Evolutionary conservation across 495 filamentous ascomycete genomes (phyloP).

Genomic region (Copromyces sp.): DNA sequence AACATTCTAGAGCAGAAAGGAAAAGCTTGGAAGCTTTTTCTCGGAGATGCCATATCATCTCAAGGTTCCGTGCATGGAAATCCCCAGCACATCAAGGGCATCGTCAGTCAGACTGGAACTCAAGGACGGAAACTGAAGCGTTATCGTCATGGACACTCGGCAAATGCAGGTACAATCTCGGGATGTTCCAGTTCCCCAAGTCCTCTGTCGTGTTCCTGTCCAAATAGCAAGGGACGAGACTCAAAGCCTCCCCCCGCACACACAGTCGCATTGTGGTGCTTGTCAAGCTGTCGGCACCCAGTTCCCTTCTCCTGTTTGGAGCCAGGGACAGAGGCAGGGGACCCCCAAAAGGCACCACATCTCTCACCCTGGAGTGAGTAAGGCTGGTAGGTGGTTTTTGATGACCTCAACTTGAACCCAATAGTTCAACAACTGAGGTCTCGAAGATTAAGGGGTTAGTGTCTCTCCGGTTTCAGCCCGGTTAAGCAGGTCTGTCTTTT

Average conservation of each 20-base stretch:
- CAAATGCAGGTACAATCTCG: background rate
- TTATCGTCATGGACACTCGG: background rate
- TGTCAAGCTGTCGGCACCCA: background rate
- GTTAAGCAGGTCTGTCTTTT: background rate
- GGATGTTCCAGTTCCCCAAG: background rate
- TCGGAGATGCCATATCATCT: background rate
- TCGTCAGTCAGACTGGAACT: background rate
- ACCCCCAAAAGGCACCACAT: background rate
- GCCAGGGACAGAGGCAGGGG: background rate
- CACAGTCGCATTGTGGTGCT: background rate
- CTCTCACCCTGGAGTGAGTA: background rate
- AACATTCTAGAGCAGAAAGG: background rate
- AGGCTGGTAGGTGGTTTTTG: background rate
- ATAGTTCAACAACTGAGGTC: background rate
- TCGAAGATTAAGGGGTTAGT: background rate
- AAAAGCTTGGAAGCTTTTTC: background rate
- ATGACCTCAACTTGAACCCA: background rate
- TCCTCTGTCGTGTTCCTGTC: conserved; percentile 1
- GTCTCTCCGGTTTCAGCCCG: background rate
- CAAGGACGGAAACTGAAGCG: background rate
- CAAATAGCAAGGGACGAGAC: background rate
- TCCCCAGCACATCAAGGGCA: background rate
- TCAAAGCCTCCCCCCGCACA: background rate
- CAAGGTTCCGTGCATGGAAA: background rate
- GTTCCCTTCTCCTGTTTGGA: background rate